A percentile compares a stretch with the other conserved stretches of the same genome.
Evolutionary conservation across 73 alveolate genomes (phyloP).

Genomic region (Paramecium sexaurelia): DNA sequence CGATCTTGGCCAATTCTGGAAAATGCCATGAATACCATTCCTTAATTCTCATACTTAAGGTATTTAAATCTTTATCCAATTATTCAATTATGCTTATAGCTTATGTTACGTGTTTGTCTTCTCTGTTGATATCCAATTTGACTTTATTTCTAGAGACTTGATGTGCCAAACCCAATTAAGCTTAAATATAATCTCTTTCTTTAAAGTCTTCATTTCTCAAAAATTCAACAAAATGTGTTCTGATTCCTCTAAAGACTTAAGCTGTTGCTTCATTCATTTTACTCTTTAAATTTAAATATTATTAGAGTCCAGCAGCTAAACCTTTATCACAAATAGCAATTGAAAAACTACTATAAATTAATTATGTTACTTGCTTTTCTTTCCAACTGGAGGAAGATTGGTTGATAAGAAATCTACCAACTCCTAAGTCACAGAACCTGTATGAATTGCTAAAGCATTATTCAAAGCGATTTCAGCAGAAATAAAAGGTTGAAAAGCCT

Average conservation of each 20-base stretch:
- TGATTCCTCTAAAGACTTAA: slow-evolving; percentile 53
- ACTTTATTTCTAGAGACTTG: slow-evolving; percentile 87
- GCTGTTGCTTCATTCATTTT: slow-evolving; percentile 55
- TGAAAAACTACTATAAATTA: background rate
- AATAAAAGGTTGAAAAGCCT: slow-evolving; percentile 41
- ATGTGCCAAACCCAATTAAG: slow-evolving; percentile 96
- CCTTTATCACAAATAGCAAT: slow-evolving; percentile 12
- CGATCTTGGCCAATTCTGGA: slow-evolving; percentile 95
- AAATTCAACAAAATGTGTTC: slow-evolving; percentile 53
- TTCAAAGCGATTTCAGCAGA: slow-evolving; percentile 54
- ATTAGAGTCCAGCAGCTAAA: slow-evolving; percentile 21
- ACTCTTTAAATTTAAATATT: slow-evolving; percentile 20
- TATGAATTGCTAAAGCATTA: slow-evolving; percentile 17
- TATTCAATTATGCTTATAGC: slow-evolving; percentile 91
- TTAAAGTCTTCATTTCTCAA: slow-evolving; percentile 49
- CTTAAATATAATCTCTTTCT: slow-evolving; percentile 75
- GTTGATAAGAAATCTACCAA: slow-evolving; percentile 41
- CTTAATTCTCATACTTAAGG: slow-evolving; percentile 95
- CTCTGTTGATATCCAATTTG: slow-evolving; percentile 94
- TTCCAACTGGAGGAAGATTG: slow-evolving; percentile 33
- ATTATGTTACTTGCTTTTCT: slow-evolving; percentile 14
- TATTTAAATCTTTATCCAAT: slow-evolving; percentile 92
- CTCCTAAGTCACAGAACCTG: slow-evolving; percentile 42
- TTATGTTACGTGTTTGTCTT: slow-evolving; percentile 95
- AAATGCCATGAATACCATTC: slow-evolving; percentile 99